Percentiles rank a stretch among this genome's conserved stretches.
Evolutionary conservation across 306 rosid genomes (phyloP).

Genomic region (Inga laurina): DNA sequence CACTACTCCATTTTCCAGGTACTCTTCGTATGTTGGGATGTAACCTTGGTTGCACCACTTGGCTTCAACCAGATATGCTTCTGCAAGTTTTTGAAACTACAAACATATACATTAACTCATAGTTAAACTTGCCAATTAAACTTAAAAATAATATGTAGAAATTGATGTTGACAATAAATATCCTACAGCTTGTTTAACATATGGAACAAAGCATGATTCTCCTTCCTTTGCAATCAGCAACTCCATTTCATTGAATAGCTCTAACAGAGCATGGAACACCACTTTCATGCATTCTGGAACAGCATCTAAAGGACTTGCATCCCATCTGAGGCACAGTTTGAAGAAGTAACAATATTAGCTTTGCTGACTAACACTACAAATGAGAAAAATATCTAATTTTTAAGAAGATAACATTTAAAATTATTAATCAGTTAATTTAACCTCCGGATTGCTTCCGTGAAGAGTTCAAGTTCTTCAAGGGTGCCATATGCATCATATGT

Average conservation of each 20-base stretch:
- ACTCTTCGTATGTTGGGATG: not conserved
- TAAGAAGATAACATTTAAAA: no score
- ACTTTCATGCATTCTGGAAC: conserved; percentile 30
- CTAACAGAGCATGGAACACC: not conserved
- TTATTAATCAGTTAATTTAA: not conserved
- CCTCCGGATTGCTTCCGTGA: conserved; percentile 37
- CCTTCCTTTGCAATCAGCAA: not conserved
- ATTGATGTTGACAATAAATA: not conserved
- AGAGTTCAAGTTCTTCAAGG: conserved; percentile 43
- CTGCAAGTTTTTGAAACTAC: not conserved
- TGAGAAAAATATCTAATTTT: not conserved
- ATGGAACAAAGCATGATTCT: conserved; percentile 7
- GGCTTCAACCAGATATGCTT: not conserved
- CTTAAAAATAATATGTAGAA: not conserved
- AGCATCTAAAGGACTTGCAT: not conserved
- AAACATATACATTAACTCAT: not conserved
- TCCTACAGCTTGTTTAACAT: not conserved
- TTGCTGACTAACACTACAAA: not conserved
- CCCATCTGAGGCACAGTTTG: conserved; percentile 38
- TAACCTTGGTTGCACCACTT: not conserved
- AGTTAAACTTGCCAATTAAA: not conserved
- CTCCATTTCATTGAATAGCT: conserved; percentile 14
- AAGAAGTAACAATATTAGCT: not conserved
- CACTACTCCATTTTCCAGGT: not conserved
- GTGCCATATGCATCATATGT: conserved; percentile 33